Conservation (phyloP, 345 rosid genomes). For the Passiflora organensis region DNA sequence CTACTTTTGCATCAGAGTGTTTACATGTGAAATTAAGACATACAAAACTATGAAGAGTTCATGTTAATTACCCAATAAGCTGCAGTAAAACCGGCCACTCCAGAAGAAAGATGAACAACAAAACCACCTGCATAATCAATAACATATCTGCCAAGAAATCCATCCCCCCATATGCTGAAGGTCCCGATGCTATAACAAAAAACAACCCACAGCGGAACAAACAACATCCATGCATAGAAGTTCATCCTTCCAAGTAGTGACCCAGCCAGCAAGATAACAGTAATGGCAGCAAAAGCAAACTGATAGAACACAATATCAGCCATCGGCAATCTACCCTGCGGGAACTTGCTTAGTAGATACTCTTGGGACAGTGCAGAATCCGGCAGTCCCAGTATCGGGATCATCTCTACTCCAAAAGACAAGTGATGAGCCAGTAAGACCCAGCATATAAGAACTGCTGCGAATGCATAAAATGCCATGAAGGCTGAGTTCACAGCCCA, state of each 20-base stretch:
- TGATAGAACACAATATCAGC: conserved; percentile 49
- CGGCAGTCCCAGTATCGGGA: conserved; percentile 39
- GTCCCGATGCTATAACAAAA: conserved; percentile 50
- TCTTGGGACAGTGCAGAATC: conserved; percentile 2
- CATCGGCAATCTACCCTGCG: neutral
- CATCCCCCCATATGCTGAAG: conserved; percentile 44
- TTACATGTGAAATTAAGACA: neutral
- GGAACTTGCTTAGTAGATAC: neutral
- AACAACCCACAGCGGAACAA: conserved; percentile 55
- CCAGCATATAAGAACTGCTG: conserved; percentile 49
- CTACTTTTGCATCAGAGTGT: no score
- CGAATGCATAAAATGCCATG: conserved; percentile 62
- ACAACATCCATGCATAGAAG: conserved; percentile 61
- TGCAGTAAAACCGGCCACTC: conserved; percentile 67
- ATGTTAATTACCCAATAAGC: conserved; percentile 49
- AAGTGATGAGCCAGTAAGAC: conserved; percentile 50
- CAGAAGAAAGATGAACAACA: conserved; percentile 67
- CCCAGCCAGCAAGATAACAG: conserved; percentile 47
- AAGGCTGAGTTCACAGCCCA: conserved; percentile 67
- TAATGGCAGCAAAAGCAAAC: conserved; percentile 62
- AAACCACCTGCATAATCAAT: conserved; percentile 63
- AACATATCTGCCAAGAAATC: conserved; percentile 21
- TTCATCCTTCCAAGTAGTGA: conserved; percentile 65
- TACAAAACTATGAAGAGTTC: neutral
- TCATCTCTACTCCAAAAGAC: conserved; percentile 34